Percentiles rank a stretch among this genome's conserved stretches.
These are phyloP conservation scores for Sordariomycetes sp. DNA, from an alignment of 2,329 filamentous ascomycete species.

Conservation along the genomic window DNA sequence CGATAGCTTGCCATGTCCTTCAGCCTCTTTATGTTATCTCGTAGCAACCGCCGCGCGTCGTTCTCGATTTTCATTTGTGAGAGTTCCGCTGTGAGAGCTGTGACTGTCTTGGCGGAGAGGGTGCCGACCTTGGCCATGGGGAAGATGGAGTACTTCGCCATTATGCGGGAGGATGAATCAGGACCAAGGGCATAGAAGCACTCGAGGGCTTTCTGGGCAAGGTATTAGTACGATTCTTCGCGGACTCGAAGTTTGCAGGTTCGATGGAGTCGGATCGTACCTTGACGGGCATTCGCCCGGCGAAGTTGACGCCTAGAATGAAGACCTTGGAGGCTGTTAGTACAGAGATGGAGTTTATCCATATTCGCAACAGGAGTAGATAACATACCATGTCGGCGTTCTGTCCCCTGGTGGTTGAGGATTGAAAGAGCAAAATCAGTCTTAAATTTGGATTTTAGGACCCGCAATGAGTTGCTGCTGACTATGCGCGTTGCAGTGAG, in stretches of 20 bases:
- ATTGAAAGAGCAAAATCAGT: background rate
- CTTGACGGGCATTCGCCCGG: constrained; percentile 72
- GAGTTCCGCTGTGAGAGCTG: constrained; percentile 73
- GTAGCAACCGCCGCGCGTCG: constrained; percentile 65
- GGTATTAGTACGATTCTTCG: background rate
- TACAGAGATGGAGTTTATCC: background rate
- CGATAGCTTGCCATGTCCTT: constrained; percentile 87
- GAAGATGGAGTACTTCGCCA: constrained; percentile 85
- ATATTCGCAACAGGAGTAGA: background rate
- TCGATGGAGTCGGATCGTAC: constrained; percentile 31
- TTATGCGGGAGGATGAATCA: constrained; percentile 58
- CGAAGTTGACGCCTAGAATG: constrained; percentile 79
- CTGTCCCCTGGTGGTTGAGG: background rate
- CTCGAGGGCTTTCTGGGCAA: constrained; percentile 57
- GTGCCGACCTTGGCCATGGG: constrained; percentile 68
- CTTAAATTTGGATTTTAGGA: background rate
- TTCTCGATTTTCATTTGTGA: constrained; percentile 91
- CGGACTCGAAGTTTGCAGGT: constrained; percentile 5
- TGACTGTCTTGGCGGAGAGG: constrained; percentile 64
- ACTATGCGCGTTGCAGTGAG: no score
- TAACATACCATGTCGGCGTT: constrained; percentile 8
- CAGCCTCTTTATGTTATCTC: constrained; percentile 76
- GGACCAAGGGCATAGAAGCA: constrained; percentile 80
- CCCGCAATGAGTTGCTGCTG: background rate
- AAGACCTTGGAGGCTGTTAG: constrained; percentile 48